Conservation (phyloP, 768 basidiomycete genomes). For the Podaxis sp. region DNA sequence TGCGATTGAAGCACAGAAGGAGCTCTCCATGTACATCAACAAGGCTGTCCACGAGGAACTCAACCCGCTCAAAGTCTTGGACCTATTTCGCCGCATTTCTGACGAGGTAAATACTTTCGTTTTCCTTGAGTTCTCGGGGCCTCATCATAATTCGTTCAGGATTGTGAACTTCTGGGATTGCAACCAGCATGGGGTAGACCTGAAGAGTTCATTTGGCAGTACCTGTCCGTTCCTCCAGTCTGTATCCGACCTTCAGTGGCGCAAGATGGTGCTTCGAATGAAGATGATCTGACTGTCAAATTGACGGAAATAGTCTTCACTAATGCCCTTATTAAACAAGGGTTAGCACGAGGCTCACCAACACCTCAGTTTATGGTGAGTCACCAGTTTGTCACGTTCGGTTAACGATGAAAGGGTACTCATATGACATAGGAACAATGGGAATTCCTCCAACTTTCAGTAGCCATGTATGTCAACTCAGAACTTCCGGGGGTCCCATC, state of each 20-base stretch:
- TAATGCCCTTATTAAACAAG: slow-evolving; percentile 90
- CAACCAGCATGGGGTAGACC: slow-evolving; percentile 88
- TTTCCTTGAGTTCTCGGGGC: neutral
- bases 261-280: slow-evolving; percentile 97
- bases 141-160: slow-evolving; percentile 42
- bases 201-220: slow-evolving; percentile 99
- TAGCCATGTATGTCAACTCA: slow-evolving; percentile 98
- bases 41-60: slow-evolving; percentile 91
- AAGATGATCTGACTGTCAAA: slow-evolving; percentile 97
- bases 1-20: slow-evolving; percentile 86
- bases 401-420: slow-evolving; percentile 5
- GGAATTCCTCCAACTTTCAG: slow-evolving; percentile 93
- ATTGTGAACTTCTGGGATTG: slow-evolving; percentile 92
- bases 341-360: slow-evolving; percentile 82
- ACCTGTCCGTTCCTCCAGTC: slow-evolving; percentile 95
- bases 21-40: slow-evolving; percentile 78
- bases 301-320: slow-evolving; percentile 95
- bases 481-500: slow-evolving; percentile 92
- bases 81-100: slow-evolving; percentile 89
- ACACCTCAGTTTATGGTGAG: slow-evolving; percentile 86
- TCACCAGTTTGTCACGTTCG: neutral
- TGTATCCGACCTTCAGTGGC: slow-evolving; percentile 97
- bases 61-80: slow-evolving; percentile 91
- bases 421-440: slow-evolving; percentile 77
- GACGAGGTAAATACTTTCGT: slow-evolving; percentile 62